Percentiles rank a stretch among this genome's conserved stretches.
Conservation (phyloP, 441 rosid species). For the Croton laevigatus region DNA sequence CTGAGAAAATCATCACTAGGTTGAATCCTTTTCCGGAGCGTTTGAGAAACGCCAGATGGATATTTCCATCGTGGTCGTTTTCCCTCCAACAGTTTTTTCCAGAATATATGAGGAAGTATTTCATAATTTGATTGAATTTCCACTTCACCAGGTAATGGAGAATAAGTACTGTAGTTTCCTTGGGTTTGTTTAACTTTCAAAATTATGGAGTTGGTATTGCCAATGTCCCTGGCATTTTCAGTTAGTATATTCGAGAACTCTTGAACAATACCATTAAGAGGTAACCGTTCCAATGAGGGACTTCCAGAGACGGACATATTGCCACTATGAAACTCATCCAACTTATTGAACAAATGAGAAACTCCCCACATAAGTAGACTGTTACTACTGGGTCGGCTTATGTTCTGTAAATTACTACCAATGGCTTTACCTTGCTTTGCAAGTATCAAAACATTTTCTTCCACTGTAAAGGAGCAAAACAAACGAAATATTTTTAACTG, state of each 20-base stretch:
- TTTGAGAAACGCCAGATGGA: conserved; percentile 47
- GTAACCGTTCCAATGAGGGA: conserved; percentile 33
- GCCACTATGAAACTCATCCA: conserved; percentile 58
- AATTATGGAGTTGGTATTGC: conserved; percentile 36
- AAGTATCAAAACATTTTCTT: conserved; percentile 71
- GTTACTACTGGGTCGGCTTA: conserved; percentile 42
- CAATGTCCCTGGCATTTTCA: conserved; percentile 36
- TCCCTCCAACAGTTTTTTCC: conserved; percentile 64
- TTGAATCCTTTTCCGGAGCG: conserved; percentile 65
- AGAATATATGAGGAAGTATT: conserved; percentile 57
- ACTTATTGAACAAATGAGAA: conserved; percentile 52
- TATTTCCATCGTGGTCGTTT: conserved; percentile 71
- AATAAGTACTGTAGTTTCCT: conserved; percentile 48
- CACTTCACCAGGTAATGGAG: conserved; percentile 59
- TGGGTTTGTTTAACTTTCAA: conserved; percentile 54
- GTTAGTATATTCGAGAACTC: conserved; percentile 56
- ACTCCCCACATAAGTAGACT: conserved; percentile 89
- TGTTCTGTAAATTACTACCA: conserved; percentile 44
- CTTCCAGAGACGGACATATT: conserved; percentile 22
- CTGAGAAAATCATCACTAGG: conserved; percentile 31
- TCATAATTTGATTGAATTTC: conserved; percentile 45
- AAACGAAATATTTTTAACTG: conserved; percentile 73
- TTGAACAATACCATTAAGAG: conserved; percentile 37
- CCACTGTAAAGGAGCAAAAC: conserved; percentile 67
- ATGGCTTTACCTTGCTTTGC: conserved; percentile 55